Conservation (phyloP, 176 grass and related monocot species). For the Oryza brachyantha region DNA sequence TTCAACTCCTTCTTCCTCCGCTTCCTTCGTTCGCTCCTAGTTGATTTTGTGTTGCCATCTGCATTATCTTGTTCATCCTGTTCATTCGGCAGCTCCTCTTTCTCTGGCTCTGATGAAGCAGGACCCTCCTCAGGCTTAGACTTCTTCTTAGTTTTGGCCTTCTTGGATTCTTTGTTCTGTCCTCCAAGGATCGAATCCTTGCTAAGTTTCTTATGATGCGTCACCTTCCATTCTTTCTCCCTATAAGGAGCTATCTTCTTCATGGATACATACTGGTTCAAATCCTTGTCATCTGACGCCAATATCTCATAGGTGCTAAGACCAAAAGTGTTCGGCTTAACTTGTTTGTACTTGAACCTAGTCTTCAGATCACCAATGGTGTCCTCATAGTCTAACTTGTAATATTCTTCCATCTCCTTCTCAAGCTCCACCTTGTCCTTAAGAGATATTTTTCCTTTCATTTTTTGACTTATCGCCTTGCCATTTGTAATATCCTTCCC, state of each 20-base stretch:
- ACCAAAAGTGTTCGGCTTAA: slow-evolving; percentile 64
- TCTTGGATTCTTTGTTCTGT: slow-evolving; percentile 47
- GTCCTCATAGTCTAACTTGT: slow-evolving; percentile 90
- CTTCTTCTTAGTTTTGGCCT: slow-evolving; percentile 55
- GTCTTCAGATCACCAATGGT: slow-evolving; percentile 94
- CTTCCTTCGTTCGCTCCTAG: slow-evolving; percentile 67
- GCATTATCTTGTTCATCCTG: slow-evolving; percentile 40
- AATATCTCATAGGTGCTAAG: slow-evolving; percentile 60
- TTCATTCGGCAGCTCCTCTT: slow-evolving; percentile 27
- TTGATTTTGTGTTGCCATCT: slow-evolving; percentile 39
- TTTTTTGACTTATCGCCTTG: slow-evolving; percentile 27
- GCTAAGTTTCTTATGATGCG: slow-evolving; percentile 60
- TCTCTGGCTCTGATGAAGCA: slow-evolving; percentile 40
- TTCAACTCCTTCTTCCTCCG: slow-evolving; percentile 50
- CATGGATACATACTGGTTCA: slow-evolving; percentile 92
- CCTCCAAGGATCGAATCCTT: slow-evolving; percentile 70
- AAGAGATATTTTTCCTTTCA: slow-evolving; percentile 59
- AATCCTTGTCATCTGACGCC: slow-evolving; percentile 57
- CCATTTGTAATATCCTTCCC: slow-evolving; percentile 21
- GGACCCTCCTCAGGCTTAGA: slow-evolving; percentile 23
- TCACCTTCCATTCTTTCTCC: slow-evolving; percentile 83
- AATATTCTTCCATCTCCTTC: slow-evolving; percentile 95
- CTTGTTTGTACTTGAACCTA: slow-evolving; percentile 79
- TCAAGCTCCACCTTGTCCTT: slow-evolving; percentile 89
- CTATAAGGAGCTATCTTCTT: slow-evolving; percentile 90